Base-by-base conservation (phyloP, 768 basidiomycete genomes). In the Kondoa malvinella region DNA sequence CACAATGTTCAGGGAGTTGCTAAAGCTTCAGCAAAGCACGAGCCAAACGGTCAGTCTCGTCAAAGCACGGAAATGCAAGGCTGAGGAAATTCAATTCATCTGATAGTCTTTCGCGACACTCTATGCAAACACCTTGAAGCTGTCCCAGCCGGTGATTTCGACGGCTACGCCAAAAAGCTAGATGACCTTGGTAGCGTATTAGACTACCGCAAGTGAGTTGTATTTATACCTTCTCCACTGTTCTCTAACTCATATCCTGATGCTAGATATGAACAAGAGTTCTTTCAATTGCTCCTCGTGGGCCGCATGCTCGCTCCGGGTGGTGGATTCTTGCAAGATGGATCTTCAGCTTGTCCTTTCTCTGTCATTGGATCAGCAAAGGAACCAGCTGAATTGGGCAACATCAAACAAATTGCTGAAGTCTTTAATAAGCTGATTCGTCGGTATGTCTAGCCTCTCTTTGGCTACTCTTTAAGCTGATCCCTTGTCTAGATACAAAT, bases 281-380 rank as follows among this genome's bases (percentile, higher is more conserved):
- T 97, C 74, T 97, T 95, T 79, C 92, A 99, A 80, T 84, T 95
- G 80, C 83, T 96, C 76, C 84, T 99, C 75, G 87, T 92, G 75
- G 94, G 94, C 62, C 90, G 91, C 56, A 86, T 99, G 71, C 85
- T 99, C 74, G 92, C 96, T 78, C 95, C 94, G 25, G 94, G 94
- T 64, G 94, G 94, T 69, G 84, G 81, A 74, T 92, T 88, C 79
- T 74, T 96, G 78, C 91, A 95, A 68, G 89, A 91, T 70, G 85
- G 85, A 62, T 86, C 87, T 26, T 87, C 89, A 31, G 81, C 84
- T 16, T 91, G 87, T 40, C 89, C 92, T 50, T 92, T 96, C 81
- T 87, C 89, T 67, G 58, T 71, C 21, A 81, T 92, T 76, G 84
- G 88, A 80, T 85, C 86, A 72, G 86, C 86, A 73, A 84, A 85